A percentile compares a stretch with the other conserved stretches of the same genome.
Conservation (phyloP, 129 eudicot species). For the Flaveria bidentis region DNA sequence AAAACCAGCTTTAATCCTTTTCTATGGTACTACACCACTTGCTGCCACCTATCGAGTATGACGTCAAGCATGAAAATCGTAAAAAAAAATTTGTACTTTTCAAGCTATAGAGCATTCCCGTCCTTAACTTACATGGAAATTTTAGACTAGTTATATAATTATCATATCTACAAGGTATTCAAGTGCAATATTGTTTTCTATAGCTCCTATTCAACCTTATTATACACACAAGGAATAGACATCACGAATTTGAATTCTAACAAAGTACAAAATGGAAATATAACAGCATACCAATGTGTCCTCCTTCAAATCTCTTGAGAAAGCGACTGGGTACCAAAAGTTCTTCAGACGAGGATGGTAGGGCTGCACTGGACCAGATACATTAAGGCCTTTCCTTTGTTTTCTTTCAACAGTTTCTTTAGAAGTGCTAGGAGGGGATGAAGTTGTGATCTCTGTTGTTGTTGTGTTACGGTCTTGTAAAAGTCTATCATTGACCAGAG, state of each 20-base stretch:
- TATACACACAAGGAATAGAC: no score
- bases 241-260: neutral
- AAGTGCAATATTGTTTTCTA: no score
- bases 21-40: no score
- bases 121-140: no score
- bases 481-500: conserved; percentile 84
- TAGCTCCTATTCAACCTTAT: no score
- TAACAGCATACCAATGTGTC: conserved; percentile 44
- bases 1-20: no score
- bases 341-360: conserved; percentile 68
- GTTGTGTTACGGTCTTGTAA: conserved; percentile 60
- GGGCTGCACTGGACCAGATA: conserved; percentile 89
- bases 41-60: no score
- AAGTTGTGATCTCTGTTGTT: conserved; percentile 38
- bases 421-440: conserved; percentile 62
- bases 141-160: no score
- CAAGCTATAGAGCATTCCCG: no score
- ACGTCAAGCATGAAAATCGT: no score
- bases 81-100: no score
- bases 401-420: conserved; percentile 49
- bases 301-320: conserved; percentile 78
- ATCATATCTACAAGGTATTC: no score
- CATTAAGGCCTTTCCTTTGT: conserved; percentile 63
- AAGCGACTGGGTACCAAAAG: conserved; percentile 98
- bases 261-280: neutral